These are phyloP conservation scores for Hamamelis virginiana DNA, from an alignment of 164 flowering plant species.

Conservation along the genomic window DNA sequence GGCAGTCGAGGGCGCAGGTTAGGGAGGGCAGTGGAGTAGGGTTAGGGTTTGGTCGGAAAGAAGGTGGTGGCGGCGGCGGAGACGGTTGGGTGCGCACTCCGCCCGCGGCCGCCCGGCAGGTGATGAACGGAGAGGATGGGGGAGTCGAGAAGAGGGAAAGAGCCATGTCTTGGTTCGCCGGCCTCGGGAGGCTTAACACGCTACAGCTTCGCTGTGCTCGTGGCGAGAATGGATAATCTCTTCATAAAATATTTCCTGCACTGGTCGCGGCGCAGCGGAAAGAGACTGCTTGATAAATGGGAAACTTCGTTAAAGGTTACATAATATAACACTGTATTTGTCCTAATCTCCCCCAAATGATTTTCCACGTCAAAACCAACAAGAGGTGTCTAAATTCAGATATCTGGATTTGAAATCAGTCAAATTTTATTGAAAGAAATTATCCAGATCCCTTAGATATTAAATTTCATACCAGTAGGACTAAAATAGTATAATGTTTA, in stretches of 20 bases:
- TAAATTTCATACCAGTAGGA: too few relatives aligned
- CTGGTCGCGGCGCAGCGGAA: too few relatives aligned
- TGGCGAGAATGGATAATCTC: constrained; percentile 33
- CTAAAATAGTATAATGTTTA: too few relatives aligned
- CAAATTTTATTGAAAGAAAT: too few relatives aligned
- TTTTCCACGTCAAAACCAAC: too few relatives aligned
- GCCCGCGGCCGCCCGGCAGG: constrained; percentile 27
- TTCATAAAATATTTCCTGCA: not conserved
- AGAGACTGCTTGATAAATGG: too few relatives aligned
- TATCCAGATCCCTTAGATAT: too few relatives aligned
- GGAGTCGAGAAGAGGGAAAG: constrained; percentile 19
- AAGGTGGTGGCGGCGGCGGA: constrained; percentile 16
- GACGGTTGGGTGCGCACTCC: constrained; percentile 13
- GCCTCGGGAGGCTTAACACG: not conserved
- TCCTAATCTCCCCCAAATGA: too few relatives aligned
- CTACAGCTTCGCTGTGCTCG: not conserved
- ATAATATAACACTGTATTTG: too few relatives aligned
- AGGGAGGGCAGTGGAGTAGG: constrained; percentile 31
- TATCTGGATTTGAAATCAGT: too few relatives aligned
- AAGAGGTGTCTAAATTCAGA: too few relatives aligned
- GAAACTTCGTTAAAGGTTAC: too few relatives aligned
- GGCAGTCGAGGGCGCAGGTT: constrained; percentile 73
- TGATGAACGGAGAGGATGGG: constrained; percentile 23
- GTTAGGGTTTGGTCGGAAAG: constrained; percentile 23
- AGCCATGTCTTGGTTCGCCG: constrained; percentile 15